Evolutionary conservation across 2,329 filamentous ascomycete species (phyloP).

Genomic region (Trichoderma koningii): DNA sequence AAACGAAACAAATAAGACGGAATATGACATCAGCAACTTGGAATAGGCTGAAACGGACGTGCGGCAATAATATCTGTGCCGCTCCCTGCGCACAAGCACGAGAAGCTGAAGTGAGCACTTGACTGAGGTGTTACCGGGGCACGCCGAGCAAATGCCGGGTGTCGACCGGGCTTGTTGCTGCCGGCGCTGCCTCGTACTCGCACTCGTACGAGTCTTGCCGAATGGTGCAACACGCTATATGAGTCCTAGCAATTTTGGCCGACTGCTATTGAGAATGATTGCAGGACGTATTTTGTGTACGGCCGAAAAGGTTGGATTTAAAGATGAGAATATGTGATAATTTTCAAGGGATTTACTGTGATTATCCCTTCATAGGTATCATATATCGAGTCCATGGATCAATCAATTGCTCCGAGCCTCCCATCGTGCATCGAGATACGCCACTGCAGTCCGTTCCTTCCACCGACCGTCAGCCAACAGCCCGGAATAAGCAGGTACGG

Average conservation of each 20-base stretch:
- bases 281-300: not conserved
- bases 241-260: not conserved
- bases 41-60: not conserved
- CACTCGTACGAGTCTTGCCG: not conserved
- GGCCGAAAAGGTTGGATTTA: too few relatives aligned
- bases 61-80: conserved; percentile 4
- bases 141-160: conserved; percentile 14
- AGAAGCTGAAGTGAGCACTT: too few relatives aligned
- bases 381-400: not conserved
- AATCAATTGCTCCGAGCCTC: not conserved
- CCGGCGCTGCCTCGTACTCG: not conserved
- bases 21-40: not conserved
- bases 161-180: not conserved
- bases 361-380: not conserved
- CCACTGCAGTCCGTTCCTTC: too few relatives aligned
- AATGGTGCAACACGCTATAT: conserved; percentile 8
- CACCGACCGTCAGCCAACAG: not conserved
- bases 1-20: not conserved
- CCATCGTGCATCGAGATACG: not conserved
- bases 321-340: too few relatives aligned
- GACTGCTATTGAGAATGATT: not conserved
- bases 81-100: not conserved
- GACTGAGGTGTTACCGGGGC: not conserved
- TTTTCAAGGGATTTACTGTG: too few relatives aligned
- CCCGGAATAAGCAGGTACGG: not conserved